phyloP scores from a whole-genome alignment of 1,284 basidiomycete genomes.

The Phellinidium pouzarii region DNA sequence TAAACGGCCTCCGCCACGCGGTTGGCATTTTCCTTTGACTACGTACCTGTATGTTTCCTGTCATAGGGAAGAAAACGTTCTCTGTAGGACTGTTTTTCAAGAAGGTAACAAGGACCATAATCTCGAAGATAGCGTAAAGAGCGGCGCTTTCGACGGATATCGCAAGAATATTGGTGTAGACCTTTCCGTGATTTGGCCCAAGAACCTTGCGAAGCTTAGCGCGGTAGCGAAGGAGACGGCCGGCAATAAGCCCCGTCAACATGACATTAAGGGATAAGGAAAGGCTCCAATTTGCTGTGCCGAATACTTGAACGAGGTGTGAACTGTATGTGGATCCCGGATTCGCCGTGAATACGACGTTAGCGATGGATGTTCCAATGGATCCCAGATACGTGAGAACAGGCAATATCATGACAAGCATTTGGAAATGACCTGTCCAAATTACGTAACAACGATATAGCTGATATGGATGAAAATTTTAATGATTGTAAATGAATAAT shows the following conservation, averaged over 20 bases:
- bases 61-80: slow-evolving; percentile 22
- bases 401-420: not conserved
- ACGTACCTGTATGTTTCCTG: slow-evolving; percentile 23
- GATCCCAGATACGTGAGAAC: slow-evolving; percentile 5
- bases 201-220: not conserved
- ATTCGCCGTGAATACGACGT: slow-evolving; percentile 4
- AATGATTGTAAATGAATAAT: not conserved
- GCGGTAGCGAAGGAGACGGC: slow-evolving; percentile 2
- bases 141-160: slow-evolving; percentile 25
- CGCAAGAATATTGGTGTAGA: slow-evolving; percentile 21
- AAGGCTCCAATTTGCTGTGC: slow-evolving; percentile 8
- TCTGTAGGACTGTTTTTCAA: slow-evolving; percentile 18
- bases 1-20: too few relatives aligned
- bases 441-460: slow-evolving; percentile 4
- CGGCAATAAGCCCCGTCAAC: slow-evolving; percentile 3
- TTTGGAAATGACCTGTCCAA: not conserved
- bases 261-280: slow-evolving; percentile 10
- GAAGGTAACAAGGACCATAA: slow-evolving; percentile 24
- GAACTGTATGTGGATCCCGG: slow-evolving; percentile 1
- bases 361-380: slow-evolving; percentile 1
- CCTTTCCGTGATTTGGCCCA: not conserved
- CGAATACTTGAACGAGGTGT: slow-evolving; percentile 8
- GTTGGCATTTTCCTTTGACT: not conserved
- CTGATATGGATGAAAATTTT: not conserved
- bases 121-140: slow-evolving; percentile 22